Conservation (phyloP, 805 yeast genomes). For the Candida sithepensis region DNA sequence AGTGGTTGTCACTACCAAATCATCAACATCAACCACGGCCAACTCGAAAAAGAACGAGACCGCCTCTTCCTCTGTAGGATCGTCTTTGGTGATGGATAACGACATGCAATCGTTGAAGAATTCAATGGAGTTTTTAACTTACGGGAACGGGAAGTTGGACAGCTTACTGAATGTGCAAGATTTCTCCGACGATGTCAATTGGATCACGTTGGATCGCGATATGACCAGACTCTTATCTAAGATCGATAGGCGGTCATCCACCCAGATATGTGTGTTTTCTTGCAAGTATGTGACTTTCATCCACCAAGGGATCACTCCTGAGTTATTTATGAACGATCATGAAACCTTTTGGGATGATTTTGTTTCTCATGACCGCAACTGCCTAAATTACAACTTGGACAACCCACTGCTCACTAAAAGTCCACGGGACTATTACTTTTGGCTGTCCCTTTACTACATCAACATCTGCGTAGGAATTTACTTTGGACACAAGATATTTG, state of each 20-base stretch:
- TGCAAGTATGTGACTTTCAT: slow-evolving; percentile 2
- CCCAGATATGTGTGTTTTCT: slow-evolving; percentile 2
- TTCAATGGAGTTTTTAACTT: background rate
- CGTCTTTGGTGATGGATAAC: background rate
- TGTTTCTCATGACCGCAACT: background rate
- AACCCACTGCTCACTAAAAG: background rate
- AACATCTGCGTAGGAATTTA: slow-evolving; percentile 5
- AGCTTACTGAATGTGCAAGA: background rate
- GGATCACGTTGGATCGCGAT: background rate
- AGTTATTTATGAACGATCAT: slow-evolving; percentile 5
- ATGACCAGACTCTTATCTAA: background rate
- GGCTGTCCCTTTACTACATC: slow-evolving; percentile 7
- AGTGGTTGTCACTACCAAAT: background rate
- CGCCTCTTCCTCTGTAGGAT: no score
- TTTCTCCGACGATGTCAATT: background rate
- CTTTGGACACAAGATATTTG: slow-evolving; percentile 4
- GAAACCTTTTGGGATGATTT: slow-evolving; percentile 2
- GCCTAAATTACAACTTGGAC: background rate
- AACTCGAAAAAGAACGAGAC: background rate
- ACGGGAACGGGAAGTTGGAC: background rate
- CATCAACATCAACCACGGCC: background rate
- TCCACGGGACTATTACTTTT: slow-evolving; percentile 7
- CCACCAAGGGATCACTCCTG: slow-evolving; percentile 4
- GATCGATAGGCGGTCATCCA: background rate
- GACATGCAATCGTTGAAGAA: slow-evolving; percentile 1